phyloP scores from a whole-genome alignment of 805 yeast species.

The Teunomyces lycoperdinae region DNA sequence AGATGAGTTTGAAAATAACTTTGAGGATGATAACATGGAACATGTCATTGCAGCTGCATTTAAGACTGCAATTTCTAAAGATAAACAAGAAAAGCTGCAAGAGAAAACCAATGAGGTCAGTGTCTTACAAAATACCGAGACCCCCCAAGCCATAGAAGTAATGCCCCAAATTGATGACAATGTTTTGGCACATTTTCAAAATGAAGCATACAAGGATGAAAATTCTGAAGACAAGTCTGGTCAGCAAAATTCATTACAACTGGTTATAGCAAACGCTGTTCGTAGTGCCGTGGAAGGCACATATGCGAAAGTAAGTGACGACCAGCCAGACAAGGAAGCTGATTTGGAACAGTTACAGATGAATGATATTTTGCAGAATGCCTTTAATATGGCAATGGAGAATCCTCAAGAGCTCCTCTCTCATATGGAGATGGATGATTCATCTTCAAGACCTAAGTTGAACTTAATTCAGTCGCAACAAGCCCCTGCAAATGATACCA shows the following conservation, averaged over 20 bases:
- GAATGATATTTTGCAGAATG: slow-evolving; percentile 74
- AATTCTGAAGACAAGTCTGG: background rate
- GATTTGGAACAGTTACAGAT: slow-evolving; percentile 55
- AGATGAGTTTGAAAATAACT: background rate
- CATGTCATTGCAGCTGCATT: slow-evolving; percentile 13
- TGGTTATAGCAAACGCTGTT: background rate
- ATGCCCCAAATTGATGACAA: slow-evolving; percentile 36
- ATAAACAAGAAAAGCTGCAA: background rate
- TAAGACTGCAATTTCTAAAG: slow-evolving; percentile 7
- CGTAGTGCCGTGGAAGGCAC: background rate
- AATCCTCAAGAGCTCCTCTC: slow-evolving; percentile 50
- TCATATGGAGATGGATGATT: slow-evolving; percentile 30
- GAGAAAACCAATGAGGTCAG: background rate
- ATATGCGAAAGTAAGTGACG: slow-evolving; percentile 2
- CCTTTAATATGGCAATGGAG: slow-evolving; percentile 72
- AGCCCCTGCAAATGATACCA: background rate
- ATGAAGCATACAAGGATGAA: slow-evolving; percentile 28
- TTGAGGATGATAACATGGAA: background rate
- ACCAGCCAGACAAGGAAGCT: slow-evolving; percentile 25
- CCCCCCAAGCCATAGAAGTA: slow-evolving; percentile 9
- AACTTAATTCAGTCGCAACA: slow-evolving; percentile 1
- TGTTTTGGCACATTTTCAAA: slow-evolving; percentile 34
- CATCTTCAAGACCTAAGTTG: background rate
- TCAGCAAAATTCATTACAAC: background rate
- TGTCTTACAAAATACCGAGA: background rate